Evolutionary conservation across 164 flowering plant species (phyloP).

Genomic region (Piper betle): DNA sequence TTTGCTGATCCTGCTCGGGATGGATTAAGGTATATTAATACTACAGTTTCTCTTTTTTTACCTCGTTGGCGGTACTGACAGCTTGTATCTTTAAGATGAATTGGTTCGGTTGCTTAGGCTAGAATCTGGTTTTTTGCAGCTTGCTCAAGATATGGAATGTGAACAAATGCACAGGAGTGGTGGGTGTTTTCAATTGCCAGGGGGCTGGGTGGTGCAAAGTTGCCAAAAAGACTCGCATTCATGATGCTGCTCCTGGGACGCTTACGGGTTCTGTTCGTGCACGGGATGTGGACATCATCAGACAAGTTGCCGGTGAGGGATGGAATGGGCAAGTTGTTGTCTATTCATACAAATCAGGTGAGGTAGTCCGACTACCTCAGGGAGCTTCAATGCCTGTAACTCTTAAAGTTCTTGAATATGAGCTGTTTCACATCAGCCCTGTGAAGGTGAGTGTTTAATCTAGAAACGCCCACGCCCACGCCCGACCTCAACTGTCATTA

Average conservation of each 20-base stretch:
- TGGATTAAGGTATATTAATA: slow-evolving; percentile 49
- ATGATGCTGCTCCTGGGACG: slow-evolving; percentile 71
- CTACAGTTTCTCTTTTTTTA: not conserved
- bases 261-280: slow-evolving; percentile 55
- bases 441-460: slow-evolving; percentile 35
- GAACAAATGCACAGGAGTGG: slow-evolving; percentile 80
- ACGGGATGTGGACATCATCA: slow-evolving; percentile 48
- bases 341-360: slow-evolving; percentile 59
- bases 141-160: slow-evolving; percentile 87
- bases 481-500: not conserved
- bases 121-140: slow-evolving; percentile 23
- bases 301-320: slow-evolving; percentile 48
- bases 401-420: slow-evolving; percentile 73
- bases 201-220: slow-evolving; percentile 97
- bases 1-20: slow-evolving; percentile 94
- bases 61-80: not conserved
- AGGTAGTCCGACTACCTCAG: slow-evolving; percentile 55
- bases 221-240: slow-evolving; percentile 72
- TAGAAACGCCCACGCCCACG: too few species aligned
- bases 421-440: slow-evolving; percentile 78
- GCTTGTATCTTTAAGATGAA: not conserved
- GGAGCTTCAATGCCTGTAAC: slow-evolving; percentile 73
- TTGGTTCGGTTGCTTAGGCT: not conserved
- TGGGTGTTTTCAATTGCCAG: slow-evolving; percentile 96
- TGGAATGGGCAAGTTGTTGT: slow-evolving; percentile 66